A percentile compares a stretch with the other conserved stretches of the same genome.
phyloP scores from a whole-genome alignment of 2,329 filamentous ascomycete genomes.

The Claviceps spartinae region DNA sequence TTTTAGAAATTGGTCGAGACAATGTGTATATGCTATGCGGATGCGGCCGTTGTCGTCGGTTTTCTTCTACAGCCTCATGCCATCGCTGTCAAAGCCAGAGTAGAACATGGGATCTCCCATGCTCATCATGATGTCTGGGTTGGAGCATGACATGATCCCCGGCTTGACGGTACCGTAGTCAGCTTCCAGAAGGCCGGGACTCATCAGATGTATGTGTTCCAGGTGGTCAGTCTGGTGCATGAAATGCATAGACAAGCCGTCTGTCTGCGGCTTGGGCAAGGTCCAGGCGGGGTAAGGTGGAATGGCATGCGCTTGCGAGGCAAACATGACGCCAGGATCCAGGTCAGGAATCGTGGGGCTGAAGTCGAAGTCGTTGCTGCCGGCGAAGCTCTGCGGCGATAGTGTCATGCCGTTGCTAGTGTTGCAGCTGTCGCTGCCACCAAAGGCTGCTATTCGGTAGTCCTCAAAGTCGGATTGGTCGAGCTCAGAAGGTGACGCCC shows the following conservation, averaged over 20 bases:
- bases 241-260: slow-evolving; percentile 24
- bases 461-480: slow-evolving; percentile 44
- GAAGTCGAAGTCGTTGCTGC: slow-evolving; percentile 24
- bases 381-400: slow-evolving; percentile 38
- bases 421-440: slow-evolving; percentile 15
- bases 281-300: slow-evolving; percentile 20
- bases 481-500: slow-evolving; percentile 40
- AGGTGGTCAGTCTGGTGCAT: slow-evolving; percentile 25
- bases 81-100: slow-evolving; percentile 34
- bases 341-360: slow-evolving; percentile 20
- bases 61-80: slow-evolving; percentile 22
- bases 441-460: slow-evolving; percentile 36
- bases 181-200: slow-evolving; percentile 35
- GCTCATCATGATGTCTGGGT: slow-evolving; percentile 43
- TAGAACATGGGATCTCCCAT: slow-evolving; percentile 47
- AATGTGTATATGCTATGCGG: no score
- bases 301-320: slow-evolving; percentile 22
- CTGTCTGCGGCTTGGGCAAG: slow-evolving; percentile 14
- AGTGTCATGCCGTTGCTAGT: slow-evolving; percentile 26
- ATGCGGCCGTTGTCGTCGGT: no score
- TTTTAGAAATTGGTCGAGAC: no score
- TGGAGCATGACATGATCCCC: slow-evolving; percentile 36
- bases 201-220: slow-evolving; percentile 32
- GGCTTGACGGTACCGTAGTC: slow-evolving; percentile 43
- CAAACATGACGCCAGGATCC: slow-evolving; percentile 21